A percentile compares a stretch with the other conserved stretches of the same genome.
Conservation (phyloP, 331 rosid genomes). For the Rhamnella rubrinervis region DNA sequence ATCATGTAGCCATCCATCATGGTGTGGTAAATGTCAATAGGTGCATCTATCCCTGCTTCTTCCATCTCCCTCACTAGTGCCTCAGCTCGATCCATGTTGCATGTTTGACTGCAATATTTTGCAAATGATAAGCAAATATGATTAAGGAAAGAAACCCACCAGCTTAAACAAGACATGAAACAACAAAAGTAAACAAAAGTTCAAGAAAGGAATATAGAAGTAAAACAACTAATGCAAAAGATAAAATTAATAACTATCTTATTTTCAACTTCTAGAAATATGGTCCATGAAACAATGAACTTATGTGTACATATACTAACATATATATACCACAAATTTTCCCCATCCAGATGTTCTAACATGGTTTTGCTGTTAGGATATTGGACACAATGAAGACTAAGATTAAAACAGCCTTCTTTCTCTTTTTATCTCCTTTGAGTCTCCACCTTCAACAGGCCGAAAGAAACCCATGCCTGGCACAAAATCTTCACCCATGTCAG, state of each 20-base stretch:
- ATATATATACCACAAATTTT: not conserved
- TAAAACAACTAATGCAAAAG: not conserved
- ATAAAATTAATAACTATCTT: not conserved
- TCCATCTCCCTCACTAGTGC: constrained; percentile 95
- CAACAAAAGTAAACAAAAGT: constrained; percentile 7
- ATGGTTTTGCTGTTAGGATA: no score
- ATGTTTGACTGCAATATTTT: constrained; percentile 58
- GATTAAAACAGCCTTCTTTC: no score
- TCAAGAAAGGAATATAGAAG: not conserved
- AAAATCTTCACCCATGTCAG: no score
- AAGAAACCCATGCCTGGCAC: no score
- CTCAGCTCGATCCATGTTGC: constrained; percentile 82
- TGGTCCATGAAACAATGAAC: not conserved
- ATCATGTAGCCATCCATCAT: constrained; percentile 99
- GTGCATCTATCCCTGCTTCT: constrained; percentile 96
- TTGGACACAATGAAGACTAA: no score
- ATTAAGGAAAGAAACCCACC: constrained; percentile 17
- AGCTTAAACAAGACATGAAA: constrained; percentile 1
- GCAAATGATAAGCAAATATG: constrained; percentile 16
- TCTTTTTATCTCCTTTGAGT: no score
- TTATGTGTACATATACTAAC: not conserved
- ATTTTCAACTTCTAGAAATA: constrained; percentile 3
- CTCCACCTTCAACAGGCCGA: no score
- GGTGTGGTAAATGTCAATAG: constrained; percentile 88
- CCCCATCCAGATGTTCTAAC: no score